Evolutionary conservation across 129 eudicot species (phyloP).

Genomic region (Escallonia herrerae): DNA sequence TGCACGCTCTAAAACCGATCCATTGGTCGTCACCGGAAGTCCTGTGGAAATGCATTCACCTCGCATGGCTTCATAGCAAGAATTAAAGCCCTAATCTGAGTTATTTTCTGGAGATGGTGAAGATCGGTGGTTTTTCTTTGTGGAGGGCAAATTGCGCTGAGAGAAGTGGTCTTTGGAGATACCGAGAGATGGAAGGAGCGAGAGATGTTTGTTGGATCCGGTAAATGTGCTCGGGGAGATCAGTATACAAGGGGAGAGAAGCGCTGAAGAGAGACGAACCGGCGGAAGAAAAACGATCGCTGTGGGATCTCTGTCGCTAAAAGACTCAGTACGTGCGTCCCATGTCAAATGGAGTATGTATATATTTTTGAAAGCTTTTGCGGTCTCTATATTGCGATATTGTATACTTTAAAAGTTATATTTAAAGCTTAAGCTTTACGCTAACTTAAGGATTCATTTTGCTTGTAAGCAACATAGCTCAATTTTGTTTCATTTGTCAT

Average conservation of each 20-base stretch:
- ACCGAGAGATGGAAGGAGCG: neutral
- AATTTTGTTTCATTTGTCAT: no score
- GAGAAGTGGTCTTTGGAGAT: neutral
- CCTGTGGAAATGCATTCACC: neutral
- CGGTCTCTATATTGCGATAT: no score
- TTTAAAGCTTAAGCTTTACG: no score
- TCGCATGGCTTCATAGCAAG: constrained; percentile 13
- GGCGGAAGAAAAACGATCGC: no score
- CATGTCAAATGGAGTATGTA: no score
- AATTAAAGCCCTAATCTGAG: constrained; percentile 7
- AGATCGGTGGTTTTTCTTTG: neutral
- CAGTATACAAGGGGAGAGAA: neutral
- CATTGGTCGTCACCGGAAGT: neutral
- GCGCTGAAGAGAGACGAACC: neutral
- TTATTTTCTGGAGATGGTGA: neutral
- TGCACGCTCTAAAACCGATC: neutral
- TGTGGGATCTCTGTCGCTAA: no score
- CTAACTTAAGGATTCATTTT: no score
- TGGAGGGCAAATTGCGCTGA: neutral
- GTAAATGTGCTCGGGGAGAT: neutral
- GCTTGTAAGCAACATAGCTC: no score
- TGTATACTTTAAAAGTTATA: no score
- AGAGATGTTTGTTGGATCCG: neutral
- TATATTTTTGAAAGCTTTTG: no score
- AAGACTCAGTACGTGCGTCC: no score